A percentile compares a stretch with the other conserved stretches of the same genome.
phyloP scores from a whole-genome alignment of 257 asterid genomes.

The Salvia rosmarinus region DNA sequence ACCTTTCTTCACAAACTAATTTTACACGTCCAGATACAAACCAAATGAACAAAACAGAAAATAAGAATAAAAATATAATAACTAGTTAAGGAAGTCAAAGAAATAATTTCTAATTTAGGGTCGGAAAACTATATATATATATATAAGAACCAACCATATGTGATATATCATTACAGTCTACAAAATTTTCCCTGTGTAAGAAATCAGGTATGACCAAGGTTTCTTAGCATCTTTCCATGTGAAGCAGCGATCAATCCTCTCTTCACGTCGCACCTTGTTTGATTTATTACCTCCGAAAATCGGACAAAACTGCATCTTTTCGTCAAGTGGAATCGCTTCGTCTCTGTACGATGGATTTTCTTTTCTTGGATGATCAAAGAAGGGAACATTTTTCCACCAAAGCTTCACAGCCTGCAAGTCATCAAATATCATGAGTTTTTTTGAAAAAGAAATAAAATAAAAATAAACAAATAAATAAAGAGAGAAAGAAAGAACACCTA shows the following conservation, averaged over 20 bases:
- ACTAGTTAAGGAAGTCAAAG: too few relatives aligned
- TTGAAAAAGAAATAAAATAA: too few relatives aligned
- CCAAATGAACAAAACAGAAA: too few relatives aligned
- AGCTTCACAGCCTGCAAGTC: constrained; percentile 54
- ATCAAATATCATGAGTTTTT: background rate
- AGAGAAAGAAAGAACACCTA: too few relatives aligned
- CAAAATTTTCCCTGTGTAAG: background rate
- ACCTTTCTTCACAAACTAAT: too few relatives aligned
- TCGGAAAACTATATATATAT: too few relatives aligned
- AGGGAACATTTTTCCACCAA: constrained; percentile 64
- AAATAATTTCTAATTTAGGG: too few relatives aligned
- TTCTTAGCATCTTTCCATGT: constrained; percentile 38
- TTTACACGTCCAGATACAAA: too few relatives aligned
- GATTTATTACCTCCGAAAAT: constrained; percentile 29
- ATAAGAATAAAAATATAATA: too few relatives aligned
- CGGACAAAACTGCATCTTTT: constrained; percentile 44
- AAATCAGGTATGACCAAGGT: constrained; percentile 35
- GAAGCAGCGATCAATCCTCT: constrained; percentile 31
- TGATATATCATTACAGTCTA: background rate
- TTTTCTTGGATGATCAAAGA: constrained; percentile 57
- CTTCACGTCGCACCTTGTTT: constrained; percentile 6
- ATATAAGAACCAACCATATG: too few relatives aligned
- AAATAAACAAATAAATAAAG: too few relatives aligned
- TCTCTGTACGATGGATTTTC: constrained; percentile 46
- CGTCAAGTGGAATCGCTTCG: constrained; percentile 45